Evolutionary conservation across 192 early-diverging fungal species (phyloP).

Genomic region (Rhizophagus clarus): DNA sequence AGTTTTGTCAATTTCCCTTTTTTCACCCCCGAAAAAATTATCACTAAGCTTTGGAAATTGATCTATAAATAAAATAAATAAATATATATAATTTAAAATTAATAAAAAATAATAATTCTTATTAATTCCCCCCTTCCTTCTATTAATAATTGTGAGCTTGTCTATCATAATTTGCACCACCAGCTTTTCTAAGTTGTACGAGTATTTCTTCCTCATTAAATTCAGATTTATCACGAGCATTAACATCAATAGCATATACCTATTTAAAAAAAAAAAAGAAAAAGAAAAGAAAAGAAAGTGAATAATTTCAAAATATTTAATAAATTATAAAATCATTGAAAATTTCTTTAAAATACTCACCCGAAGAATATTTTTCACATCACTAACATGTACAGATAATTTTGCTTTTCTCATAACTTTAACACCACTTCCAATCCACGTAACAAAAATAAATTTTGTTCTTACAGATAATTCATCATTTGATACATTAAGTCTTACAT

Average conservation of each 20-base stretch:
- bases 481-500: constrained; percentile 14
- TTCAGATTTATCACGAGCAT: constrained; percentile 18
- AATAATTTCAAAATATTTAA: too few relatives aligned
- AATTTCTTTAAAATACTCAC: neutral
- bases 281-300: too few relatives aligned
- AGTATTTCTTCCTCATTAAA: constrained; percentile 24
- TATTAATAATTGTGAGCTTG: constrained; percentile 21
- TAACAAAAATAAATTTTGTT: constrained; percentile 27
- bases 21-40: too few relatives aligned
- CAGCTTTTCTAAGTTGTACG: constrained; percentile 12
- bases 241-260: constrained; percentile 24
- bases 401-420: constrained; percentile 29
- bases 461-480: constrained; percentile 29
- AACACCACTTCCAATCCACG: constrained; percentile 17
- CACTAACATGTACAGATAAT: constrained; percentile 22
- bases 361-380: constrained; percentile 14
- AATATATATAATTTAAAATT: too few relatives aligned
- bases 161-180: constrained; percentile 27
- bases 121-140: too few relatives aligned
- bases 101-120: too few relatives aligned
- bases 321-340: too few relatives aligned
- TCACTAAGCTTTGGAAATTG: too few relatives aligned
- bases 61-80: too few relatives aligned
- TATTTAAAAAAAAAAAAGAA: neutral
- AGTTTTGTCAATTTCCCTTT: too few relatives aligned